Base-by-base conservation (phyloP, 139 green algal genomes). In the Coelastrella sp. region DNA sequence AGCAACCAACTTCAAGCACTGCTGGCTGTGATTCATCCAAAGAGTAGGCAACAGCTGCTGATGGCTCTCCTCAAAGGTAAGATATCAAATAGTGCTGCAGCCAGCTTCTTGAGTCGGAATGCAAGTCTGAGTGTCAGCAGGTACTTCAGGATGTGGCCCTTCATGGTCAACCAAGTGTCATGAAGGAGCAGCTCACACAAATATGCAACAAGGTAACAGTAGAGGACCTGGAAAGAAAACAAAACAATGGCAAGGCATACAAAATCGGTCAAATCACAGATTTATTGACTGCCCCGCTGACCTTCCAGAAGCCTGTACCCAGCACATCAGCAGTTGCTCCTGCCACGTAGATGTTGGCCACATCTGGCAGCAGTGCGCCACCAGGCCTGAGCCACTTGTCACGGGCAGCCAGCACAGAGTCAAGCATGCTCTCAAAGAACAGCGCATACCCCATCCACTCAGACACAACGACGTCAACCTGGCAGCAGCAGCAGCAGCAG, bases 401-500 rank as follows among this genome's bases (percentile, higher is more conserved):
- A 4, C 92, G 27, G 49, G 92, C 92, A 20, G 83, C 27, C 80
- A 95, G 81, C 74, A 99, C 97, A 8, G 94, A 96, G 88, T 97
- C 94, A 66, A 99, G 94, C 98, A 99, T 99, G 84, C 93, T 97
- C 94, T 99, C 98, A 93, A 99, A 99, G 63, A 99, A 92, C 88
- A 99, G 94, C 6, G 94, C 97, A 93, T 99, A 99, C 25, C 97
- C 98, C 98, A 99, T 99, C 98, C 98, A 99, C 92, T 99, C 98
- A 86, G 91, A 96, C 20, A 99, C 96, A 25, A 99, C 91, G 61
- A 98, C 95, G 87, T 98, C 96, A 57, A 97, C 97, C 93, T 97
- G 91, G 22, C 89, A 73, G 74, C 66, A 25, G 68, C 84, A 83
- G 65, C 79, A 70, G 20, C 88, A 87, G 72, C 73, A 90, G 35